A percentile compares a stretch with the other conserved stretches of the same genome.
Evolutionary conservation across 352 stramenopile species (phyloP).

Genomic region (Halophytophthora polymorphica): DNA sequence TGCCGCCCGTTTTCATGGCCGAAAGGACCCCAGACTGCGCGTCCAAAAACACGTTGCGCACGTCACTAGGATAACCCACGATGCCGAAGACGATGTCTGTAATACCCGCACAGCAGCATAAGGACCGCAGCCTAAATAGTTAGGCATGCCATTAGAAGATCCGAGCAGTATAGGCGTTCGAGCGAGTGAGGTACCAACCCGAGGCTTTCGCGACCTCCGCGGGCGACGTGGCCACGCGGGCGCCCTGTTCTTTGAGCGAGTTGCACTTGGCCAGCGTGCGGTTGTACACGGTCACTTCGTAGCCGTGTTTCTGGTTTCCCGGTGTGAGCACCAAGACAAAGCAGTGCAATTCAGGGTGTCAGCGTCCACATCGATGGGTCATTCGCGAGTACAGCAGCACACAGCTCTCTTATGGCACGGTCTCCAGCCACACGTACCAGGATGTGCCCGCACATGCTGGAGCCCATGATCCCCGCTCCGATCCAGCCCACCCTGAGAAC

Average conservation of each 20-base stretch:
- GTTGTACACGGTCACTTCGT: conserved; percentile 87
- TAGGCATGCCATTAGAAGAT: not conserved
- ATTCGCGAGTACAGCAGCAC: not conserved
- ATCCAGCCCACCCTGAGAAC: conserved; percentile 75
- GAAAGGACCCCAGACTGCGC: conserved; percentile 59
- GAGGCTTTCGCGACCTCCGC: conserved; percentile 76
- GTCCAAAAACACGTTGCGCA: conserved; percentile 77
- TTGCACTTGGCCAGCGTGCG: conserved; percentile 84
- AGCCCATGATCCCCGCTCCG: conserved; percentile 85
- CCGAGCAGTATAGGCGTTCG: not conserved
- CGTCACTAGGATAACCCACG: conserved; percentile 86
- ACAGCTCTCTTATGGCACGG: not conserved
- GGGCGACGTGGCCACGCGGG: conserved; percentile 61
- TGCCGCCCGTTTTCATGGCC: conserved; percentile 64
- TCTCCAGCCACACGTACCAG: conserved; percentile 36
- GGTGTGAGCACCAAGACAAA: not conserved
- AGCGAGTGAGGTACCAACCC: conserved; percentile 23
- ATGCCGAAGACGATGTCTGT: conserved; percentile 90
- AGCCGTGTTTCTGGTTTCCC: conserved; percentile 65
- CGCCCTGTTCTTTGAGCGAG: conserved; percentile 67
- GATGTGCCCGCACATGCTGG: conserved; percentile 86
- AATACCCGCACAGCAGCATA: conserved; percentile 1
- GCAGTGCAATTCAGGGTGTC: not conserved
- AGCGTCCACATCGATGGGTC: not conserved
- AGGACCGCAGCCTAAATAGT: not conserved